Evolutionary conservation across 75 land plant species (phyloP), one percentile per base, ranked within the genome.

Genomic region (Isoetes taiwanensis): DNA sequence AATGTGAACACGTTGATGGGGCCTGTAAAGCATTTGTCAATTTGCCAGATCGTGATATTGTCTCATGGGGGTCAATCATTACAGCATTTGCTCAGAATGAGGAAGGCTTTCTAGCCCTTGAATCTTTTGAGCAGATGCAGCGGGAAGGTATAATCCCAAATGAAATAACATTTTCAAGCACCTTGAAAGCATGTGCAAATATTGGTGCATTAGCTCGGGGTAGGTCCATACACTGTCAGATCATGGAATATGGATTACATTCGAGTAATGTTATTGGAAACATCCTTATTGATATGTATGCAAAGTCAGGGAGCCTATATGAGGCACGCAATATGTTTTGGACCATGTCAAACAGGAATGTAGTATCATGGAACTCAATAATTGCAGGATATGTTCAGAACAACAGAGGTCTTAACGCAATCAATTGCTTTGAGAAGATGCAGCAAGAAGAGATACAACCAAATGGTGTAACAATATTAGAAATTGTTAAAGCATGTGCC

Each of bases 401-500:
- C 33, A 21, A 38, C 11, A 17, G n/a, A 19, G 31, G 30, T 30
- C 16, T 32, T 2, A 38, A 56, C 23, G 57, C 57, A 32, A 34
- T 31, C 1, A 23, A 3, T 2, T 37, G 32, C 10, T 28, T 67
- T 14, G 28, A 41, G 0, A 25, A 56, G 39, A 63, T 57, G 20
- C 75, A 50, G 21, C 26, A 41, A 43, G 76, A 8, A 9, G 72
- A 62, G 6, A 29, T 38, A n/a, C 1, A 34, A 25, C 75, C 72
- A 9, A 56, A 52, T 25, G 39, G 38, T 26, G 60, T 67, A 0
- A 40, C 66, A 19, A 60, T 78, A 10, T 66, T 64, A 11, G 71
- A 65, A 33, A 64, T 65, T 21, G 30, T 79, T 37, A 59, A 25
- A 34, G 83, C 68, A 2, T 80, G 80, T 48, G 11, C 25, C 0